These are phyloP conservation scores for Dryadomyces quercivorus DNA, from an alignment of 2,329 filamentous ascomycete species.

Conservation along the genomic window DNA sequence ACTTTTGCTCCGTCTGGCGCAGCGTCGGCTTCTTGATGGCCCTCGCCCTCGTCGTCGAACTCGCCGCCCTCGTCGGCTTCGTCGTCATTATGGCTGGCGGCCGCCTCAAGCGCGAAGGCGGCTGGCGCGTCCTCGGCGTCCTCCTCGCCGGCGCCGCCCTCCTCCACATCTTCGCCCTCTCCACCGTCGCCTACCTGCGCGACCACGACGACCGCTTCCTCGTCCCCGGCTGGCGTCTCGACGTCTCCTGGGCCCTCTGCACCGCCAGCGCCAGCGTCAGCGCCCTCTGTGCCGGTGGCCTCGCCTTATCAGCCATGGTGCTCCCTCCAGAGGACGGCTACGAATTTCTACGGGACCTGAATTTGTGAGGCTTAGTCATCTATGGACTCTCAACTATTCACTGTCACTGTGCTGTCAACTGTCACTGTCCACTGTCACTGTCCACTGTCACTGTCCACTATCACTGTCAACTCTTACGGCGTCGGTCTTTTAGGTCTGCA, in stretches of 20 bases:
- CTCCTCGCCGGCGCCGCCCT: conserved; percentile 53
- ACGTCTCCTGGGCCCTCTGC: conserved; percentile 65
- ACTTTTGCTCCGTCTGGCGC: conserved; percentile 89
- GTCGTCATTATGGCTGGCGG: conserved; percentile 66
- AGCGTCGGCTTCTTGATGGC: conserved; percentile 80
- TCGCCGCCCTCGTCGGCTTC: conserved; percentile 71
- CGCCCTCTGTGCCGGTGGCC: conserved; percentile 39
- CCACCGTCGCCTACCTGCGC: conserved; percentile 71
- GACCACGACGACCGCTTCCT: conserved; percentile 76
- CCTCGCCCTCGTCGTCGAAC: conserved; percentile 69
- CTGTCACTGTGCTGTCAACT: no score
- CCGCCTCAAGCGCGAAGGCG: conserved; percentile 64
- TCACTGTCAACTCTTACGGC: no score
- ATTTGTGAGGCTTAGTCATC: conserved; percentile 37
- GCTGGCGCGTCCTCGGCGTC: conserved; percentile 65
- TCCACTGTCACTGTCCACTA: no score
- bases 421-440: no score
- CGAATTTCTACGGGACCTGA: conserved; percentile 47
- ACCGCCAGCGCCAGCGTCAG: conserved; percentile 42
- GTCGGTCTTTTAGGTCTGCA: background rate
- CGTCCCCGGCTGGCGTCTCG: conserved; percentile 66
- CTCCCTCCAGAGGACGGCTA: conserved; percentile 78
- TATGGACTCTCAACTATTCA: no score
- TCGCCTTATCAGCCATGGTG: conserved; percentile 55
- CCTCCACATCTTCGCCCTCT: conserved; percentile 67